These are phyloP conservation scores for Dioszegia hungarica DNA, from an alignment of 768 basidiomycete genomes.

Conservation along the genomic window DNA sequence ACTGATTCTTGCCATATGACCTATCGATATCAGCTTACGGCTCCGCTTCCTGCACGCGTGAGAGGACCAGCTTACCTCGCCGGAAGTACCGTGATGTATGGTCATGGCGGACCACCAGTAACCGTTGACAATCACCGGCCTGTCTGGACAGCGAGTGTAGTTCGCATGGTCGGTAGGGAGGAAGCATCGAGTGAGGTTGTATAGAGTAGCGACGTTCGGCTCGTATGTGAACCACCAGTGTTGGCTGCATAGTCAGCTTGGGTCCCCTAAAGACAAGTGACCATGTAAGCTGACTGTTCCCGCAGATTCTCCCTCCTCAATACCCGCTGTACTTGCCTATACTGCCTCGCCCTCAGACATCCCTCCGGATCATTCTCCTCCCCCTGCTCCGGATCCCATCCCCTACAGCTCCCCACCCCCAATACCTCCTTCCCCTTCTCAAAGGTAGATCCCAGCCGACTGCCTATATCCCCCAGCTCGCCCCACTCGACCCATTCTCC, in stretches of 20 bases:
- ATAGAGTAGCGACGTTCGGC: slow-evolving; percentile 22
- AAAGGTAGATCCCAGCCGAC: neutral
- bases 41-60: too few species aligned
- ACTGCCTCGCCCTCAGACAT: slow-evolving; percentile 36
- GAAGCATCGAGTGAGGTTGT: slow-evolving; percentile 25
- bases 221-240: slow-evolving; percentile 33
- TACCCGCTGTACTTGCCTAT: slow-evolving; percentile 31
- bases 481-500: slow-evolving; percentile 6
- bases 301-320: slow-evolving; percentile 27
- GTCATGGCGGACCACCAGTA: slow-evolving; percentile 38
- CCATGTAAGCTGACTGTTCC: slow-evolving; percentile 22
- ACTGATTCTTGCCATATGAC: slow-evolving; percentile 2
- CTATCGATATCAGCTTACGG: slow-evolving; percentile 11
- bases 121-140: slow-evolving; percentile 33
- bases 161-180: slow-evolving; percentile 11
- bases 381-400: slow-evolving; percentile 20
- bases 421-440: neutral
- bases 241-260: slow-evolving; percentile 2
- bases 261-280: neutral
- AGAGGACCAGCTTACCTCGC: slow-evolving; percentile 18
- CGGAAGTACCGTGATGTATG: slow-evolving; percentile 18
- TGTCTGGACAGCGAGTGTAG: slow-evolving; percentile 20
- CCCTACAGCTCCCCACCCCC: slow-evolving; percentile 14
- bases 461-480: neutral
- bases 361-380: slow-evolving; percentile 24